A percentile compares a stretch with the other conserved stretches of the same genome.
phyloP scores from a whole-genome alignment of 805 yeast species.

The Wickerhamia fluorescens region DNA sequence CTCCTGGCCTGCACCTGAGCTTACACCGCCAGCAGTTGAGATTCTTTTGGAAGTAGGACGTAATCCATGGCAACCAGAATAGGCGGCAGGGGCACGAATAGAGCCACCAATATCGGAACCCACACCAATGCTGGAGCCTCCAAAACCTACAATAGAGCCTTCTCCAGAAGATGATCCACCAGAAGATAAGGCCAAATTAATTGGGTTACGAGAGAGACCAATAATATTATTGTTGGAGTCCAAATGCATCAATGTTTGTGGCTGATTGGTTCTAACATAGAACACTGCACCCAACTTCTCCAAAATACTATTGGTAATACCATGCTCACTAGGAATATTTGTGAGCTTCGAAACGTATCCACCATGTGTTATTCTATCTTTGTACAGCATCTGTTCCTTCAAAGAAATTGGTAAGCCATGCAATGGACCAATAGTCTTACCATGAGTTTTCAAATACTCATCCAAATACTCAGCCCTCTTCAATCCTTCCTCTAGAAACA shows the following conservation, averaged over 20 bases:
- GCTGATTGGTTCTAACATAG: constrained; percentile 60
- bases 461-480: constrained; percentile 50
- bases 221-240: constrained; percentile 55
- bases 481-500: constrained; percentile 56
- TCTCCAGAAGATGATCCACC: constrained; percentile 78
- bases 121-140: constrained; percentile 55
- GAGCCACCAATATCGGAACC: constrained; percentile 74
- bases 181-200: constrained; percentile 49
- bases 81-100: constrained; percentile 63
- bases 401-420: constrained; percentile 64
- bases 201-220: constrained; percentile 54
- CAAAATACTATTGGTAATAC: constrained; percentile 41
- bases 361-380: constrained; percentile 51
- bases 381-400: constrained; percentile 55
- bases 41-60: constrained; percentile 56
- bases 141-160: constrained; percentile 54
- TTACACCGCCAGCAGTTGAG: constrained; percentile 37
- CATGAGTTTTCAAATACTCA: constrained; percentile 39
- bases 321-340: constrained; percentile 40
- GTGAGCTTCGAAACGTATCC: constrained; percentile 50
- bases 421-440: constrained; percentile 51
- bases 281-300: constrained; percentile 48
- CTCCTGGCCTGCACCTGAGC: constrained; percentile 58
- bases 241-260: constrained; percentile 64
- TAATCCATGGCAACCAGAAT: constrained; percentile 54